Evolutionary conservation across 768 basidiomycete genomes (phyloP).

Genomic region (Leucosporidium yakuticum): DNA sequence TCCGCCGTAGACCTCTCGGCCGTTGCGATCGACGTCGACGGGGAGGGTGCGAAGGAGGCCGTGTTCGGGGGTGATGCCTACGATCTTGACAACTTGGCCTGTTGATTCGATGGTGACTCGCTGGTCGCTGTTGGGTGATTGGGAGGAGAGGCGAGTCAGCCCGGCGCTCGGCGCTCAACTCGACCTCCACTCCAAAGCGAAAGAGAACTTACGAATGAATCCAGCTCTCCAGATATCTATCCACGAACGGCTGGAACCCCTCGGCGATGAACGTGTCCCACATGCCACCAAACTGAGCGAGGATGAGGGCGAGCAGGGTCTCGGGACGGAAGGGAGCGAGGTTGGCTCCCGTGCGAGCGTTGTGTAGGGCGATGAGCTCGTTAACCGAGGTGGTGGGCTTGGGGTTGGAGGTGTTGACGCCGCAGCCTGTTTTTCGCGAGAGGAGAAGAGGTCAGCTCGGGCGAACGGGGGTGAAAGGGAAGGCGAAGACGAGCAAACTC

Average conservation of each 20-base stretch:
- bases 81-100: constrained; percentile 64
- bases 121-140: constrained; percentile 59
- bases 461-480: not conserved
- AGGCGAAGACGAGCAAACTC: constrained; percentile 36
- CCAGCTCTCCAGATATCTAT: constrained; percentile 74
- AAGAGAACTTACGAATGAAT: constrained; percentile 71
- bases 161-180: not conserved
- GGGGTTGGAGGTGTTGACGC: constrained; percentile 75
- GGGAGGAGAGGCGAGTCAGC: not conserved
- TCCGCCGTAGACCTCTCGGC: constrained; percentile 35
- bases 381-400: constrained; percentile 75
- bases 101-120: constrained; percentile 73
- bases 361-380: constrained; percentile 54
- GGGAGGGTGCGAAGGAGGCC: constrained; percentile 78
- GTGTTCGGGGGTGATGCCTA: constrained; percentile 78
- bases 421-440: constrained; percentile 58
- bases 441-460: not conserved
- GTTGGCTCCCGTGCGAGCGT: constrained; percentile 34
- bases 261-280: constrained; percentile 66
- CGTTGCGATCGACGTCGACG: constrained; percentile 44
- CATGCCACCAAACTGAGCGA: constrained; percentile 68
- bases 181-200: not conserved
- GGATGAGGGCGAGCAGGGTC: constrained; percentile 63
- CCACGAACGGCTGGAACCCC: constrained; percentile 76
- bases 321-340: constrained; percentile 61